Conservation (phyloP, 192 early-diverging fungal genomes). For the Coemansia sp. region DNA sequence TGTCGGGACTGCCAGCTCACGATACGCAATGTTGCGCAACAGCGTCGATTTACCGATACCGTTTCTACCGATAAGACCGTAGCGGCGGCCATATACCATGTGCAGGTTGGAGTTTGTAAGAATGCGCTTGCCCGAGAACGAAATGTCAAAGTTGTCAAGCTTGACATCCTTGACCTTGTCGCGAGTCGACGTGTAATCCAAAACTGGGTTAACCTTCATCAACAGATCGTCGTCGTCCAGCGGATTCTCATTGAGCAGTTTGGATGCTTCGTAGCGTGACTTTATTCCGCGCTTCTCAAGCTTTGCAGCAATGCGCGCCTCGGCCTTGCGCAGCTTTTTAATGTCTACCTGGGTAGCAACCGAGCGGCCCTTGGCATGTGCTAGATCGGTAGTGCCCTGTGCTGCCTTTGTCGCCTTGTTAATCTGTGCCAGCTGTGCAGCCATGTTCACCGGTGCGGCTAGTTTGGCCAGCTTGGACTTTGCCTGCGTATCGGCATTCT, state of each 20-base stretch:
- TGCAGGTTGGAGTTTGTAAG: conserved; percentile 81
- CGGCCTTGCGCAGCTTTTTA: conserved; percentile 86
- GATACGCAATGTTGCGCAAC: conserved; percentile 70
- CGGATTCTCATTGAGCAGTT: conserved; percentile 65
- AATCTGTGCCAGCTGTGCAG: conserved; percentile 71
- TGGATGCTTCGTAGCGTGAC: conserved; percentile 74
- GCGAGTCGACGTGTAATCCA: conserved; percentile 75
- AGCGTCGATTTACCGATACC: conserved; percentile 87
- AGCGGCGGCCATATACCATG: conserved; percentile 85
- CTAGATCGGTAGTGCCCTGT: conserved; percentile 61
- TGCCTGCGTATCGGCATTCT: conserved; percentile 40
- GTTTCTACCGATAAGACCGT: conserved; percentile 94
- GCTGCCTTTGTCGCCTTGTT: conserved; percentile 58
- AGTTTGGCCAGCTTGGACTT: conserved; percentile 44
- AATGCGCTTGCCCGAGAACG: conserved; percentile 91
- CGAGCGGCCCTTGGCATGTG: conserved; percentile 65
- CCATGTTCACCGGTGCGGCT: conserved; percentile 62
- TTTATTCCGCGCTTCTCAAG: conserved; percentile 75
- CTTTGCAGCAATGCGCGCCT: conserved; percentile 90
- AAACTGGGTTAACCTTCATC: conserved; percentile 89
- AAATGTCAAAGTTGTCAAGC: conserved; percentile 96
- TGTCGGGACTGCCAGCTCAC: conserved; percentile 84
- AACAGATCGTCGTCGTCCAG: conserved; percentile 68
- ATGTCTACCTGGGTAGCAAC: conserved; percentile 74
- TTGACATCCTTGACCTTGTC: conserved; percentile 94